phyloP scores from a whole-genome alignment of 2,329 filamentous ascomycete genomes.

The Epichloe gansuensis region DNA sequence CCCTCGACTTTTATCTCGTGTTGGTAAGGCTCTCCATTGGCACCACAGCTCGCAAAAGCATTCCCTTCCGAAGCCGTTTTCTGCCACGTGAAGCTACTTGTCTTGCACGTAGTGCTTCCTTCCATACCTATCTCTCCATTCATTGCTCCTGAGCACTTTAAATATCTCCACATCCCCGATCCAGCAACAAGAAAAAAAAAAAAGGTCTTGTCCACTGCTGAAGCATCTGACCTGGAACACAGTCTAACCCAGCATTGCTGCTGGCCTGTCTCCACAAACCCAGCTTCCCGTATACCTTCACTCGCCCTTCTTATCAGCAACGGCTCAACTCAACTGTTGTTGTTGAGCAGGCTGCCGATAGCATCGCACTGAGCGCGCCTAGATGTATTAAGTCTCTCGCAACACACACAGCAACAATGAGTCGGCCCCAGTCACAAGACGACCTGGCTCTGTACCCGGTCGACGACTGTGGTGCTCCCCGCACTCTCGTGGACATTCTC shows the following conservation, averaged over 20 bases:
- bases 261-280: neutral
- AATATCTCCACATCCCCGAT: neutral
- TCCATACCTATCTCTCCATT: neutral
- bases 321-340: neutral
- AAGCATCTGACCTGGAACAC: neutral
- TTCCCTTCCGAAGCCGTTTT: neutral
- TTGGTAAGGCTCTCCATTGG: slow-evolving; percentile 1
- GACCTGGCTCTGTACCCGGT: slow-evolving; percentile 7
- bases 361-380: neutral
- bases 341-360: neutral
- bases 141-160: neutral
- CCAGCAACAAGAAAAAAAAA: neutral
- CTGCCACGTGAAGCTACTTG: neutral
- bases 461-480: slow-evolving; percentile 1
- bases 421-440: slow-evolving; percentile 1
- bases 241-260: neutral
- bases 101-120: neutral
- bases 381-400: neutral
- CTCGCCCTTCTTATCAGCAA: neutral
- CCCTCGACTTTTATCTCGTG: neutral
- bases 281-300: neutral
- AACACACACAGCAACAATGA: neutral
- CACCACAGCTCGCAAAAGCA: neutral
- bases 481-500: slow-evolving; percentile 12
- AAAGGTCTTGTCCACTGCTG: neutral